Base-by-base conservation (phyloP, 306 rosid genomes). In the Ormosia semicastrata region DNA sequence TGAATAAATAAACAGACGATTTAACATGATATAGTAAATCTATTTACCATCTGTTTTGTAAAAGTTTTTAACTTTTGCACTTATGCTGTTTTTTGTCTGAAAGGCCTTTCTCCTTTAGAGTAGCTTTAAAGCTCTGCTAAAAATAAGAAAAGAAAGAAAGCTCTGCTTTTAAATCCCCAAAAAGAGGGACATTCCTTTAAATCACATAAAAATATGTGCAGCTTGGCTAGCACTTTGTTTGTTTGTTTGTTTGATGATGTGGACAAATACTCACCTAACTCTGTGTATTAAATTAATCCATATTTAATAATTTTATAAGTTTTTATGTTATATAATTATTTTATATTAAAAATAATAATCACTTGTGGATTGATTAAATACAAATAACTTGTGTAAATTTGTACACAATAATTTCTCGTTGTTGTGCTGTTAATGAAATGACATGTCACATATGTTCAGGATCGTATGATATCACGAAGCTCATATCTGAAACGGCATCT, bases 401-500 rank as follows among this genome's bases (percentile, higher is more conserved):
- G n/a, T n/a, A n/a, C n/a, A 24, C 24, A 24, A 24, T 0, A 24
- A 24, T 24, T 24, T 24, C 24, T 24, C 24, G 24, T 24, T 24
- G 24, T 47, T 47, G 12, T 47, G n/a, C 2, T 12, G 17, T 49
- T 49, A 49, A 49, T 13, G 54, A 49, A 49, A 49, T 13, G 54
- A 49, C 54, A 2, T 49, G 54, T 49, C 54, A 49, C 54, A 3
- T 13, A 14, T 49, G 14, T 49, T 7, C 71, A 95, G 98, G 95
- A 90, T 78, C 90, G 91, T 17, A 66, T 95, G 70, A 81, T 84
- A 65, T 80, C 95, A 67, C 88, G 65, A 79, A 89, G 97, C 84
- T 66, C 89, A 8, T 89, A 91, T 80, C 90, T 95, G 44, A 91
- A 87, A 80, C 94, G 90, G 50, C 92, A 86, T 36, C 85, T 95